Conservation (phyloP, 305 asterid genomes). For the Solanum hybrid region DNA sequence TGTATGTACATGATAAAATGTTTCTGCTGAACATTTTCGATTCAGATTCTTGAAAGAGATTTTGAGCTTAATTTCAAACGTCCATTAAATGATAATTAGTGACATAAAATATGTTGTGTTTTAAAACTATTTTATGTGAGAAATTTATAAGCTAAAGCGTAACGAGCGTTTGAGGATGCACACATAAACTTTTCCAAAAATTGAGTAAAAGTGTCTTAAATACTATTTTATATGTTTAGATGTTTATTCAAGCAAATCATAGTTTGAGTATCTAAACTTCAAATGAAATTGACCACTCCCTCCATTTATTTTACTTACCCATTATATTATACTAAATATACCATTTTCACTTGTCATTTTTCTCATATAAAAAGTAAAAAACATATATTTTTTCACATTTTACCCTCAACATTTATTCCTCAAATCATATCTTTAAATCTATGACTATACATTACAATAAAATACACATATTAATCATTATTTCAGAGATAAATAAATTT, state of each 20-base stretch:
- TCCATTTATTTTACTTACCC: no score
- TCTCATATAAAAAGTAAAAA: not conserved
- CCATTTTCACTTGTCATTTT: not conserved
- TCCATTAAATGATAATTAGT: not conserved
- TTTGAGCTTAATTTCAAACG: not conserved
- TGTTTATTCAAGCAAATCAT: not conserved
- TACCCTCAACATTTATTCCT: no score
- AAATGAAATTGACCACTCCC: not conserved
- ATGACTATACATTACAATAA: no score
- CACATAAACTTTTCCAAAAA: not conserved
- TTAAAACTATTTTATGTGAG: not conserved
- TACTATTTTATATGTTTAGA: not conserved
- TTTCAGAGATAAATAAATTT: no score
- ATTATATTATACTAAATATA: no score
- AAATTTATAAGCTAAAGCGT: not conserved
- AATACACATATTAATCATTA: no score
- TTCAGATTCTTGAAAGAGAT: not conserved
- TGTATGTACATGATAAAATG: not conserved
- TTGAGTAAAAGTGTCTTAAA: not conserved
- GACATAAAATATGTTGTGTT: not conserved
- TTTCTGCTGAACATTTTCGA: not conserved
- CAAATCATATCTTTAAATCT: not conserved
- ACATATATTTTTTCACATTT: no score
- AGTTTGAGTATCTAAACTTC: not conserved
- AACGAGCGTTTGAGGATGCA: not conserved